Conservation (phyloP, 331 rosid genomes). For the Prunus yedoensis region DNA sequence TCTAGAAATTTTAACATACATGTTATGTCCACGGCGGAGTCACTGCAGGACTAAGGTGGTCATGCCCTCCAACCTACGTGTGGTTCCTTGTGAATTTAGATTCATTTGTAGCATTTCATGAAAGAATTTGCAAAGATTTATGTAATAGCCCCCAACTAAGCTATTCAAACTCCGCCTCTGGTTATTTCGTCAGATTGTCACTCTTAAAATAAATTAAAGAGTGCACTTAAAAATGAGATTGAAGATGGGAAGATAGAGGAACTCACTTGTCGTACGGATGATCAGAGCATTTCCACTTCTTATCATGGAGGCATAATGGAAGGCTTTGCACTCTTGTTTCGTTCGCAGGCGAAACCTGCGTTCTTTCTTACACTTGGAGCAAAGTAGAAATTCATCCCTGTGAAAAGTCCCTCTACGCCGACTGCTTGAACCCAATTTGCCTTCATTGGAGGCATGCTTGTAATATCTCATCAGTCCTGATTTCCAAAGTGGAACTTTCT, state of each 20-base stretch:
- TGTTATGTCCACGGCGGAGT: too few species aligned
- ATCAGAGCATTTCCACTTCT: constrained; percentile 42
- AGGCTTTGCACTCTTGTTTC: constrained; percentile 15
- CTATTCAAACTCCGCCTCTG: too few species aligned
- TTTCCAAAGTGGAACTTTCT: constrained; percentile 32
- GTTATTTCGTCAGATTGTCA: background rate
- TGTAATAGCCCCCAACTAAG: too few species aligned
- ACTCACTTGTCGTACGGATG: constrained; percentile 41
- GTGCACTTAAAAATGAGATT: background rate
- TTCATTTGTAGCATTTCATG: too few species aligned
- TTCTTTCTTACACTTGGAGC: constrained; percentile 32
- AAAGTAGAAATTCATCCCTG: constrained; percentile 44
- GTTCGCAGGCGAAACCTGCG: constrained; percentile 42
- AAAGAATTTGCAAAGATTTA: too few species aligned
- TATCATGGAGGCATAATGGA: constrained; percentile 34
- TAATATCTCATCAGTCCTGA: constrained; percentile 38
- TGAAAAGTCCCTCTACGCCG: constrained; percentile 29
- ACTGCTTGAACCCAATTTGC: background rate
- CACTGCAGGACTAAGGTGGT: too few species aligned
- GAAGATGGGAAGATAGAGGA: background rate
- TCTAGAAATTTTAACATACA: too few species aligned
- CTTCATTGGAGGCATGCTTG: constrained; percentile 33
- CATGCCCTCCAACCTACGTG: too few species aligned
- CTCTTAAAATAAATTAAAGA: background rate
- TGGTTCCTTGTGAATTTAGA: too few species aligned